Evolutionary conservation across 2,329 filamentous ascomycete species (phyloP).

Genomic region (Claviceps maximensis): DNA sequence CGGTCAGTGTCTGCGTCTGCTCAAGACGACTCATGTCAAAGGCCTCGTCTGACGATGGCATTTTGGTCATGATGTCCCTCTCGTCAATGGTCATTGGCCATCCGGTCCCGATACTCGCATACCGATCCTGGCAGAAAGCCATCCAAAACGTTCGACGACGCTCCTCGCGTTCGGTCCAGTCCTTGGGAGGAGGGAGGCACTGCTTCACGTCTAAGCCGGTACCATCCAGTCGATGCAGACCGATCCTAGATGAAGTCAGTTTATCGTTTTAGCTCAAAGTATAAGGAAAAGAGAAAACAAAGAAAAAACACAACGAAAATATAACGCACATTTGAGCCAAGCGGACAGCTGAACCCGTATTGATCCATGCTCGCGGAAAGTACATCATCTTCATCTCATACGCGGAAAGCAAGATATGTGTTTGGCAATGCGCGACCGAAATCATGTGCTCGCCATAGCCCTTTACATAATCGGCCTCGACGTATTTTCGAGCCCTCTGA

Average conservation of each 20-base stretch:
- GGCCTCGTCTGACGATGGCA: slow-evolving; percentile 74
- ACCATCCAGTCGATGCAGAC: slow-evolving; percentile 76
- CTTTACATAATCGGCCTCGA: slow-evolving; percentile 80
- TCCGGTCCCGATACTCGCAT: slow-evolving; percentile 88
- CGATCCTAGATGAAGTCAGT: slow-evolving; percentile 51
- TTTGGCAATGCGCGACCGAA: slow-evolving; percentile 73
- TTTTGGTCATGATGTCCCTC: slow-evolving; percentile 72
- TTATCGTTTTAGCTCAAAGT: background rate
- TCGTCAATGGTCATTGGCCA: slow-evolving; percentile 96
- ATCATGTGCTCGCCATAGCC: slow-evolving; percentile 85
- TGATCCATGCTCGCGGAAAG: slow-evolving; percentile 92
- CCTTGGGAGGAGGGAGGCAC: slow-evolving; percentile 69
- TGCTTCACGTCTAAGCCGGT: slow-evolving; percentile 81
- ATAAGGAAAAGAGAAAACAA: slow-evolving; percentile 12
- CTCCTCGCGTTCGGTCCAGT: slow-evolving; percentile 92
- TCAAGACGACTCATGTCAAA: slow-evolving; percentile 70
- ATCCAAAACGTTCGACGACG: slow-evolving; percentile 89
- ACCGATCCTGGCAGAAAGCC: slow-evolving; percentile 80
- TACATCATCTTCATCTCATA: slow-evolving; percentile 99
- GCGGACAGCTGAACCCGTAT: slow-evolving; percentile 67
- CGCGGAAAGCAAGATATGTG: slow-evolving; percentile 63
- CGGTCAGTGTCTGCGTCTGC: slow-evolving; percentile 53
- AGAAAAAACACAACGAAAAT: slow-evolving; percentile 5
- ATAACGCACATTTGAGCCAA: slow-evolving; percentile 62
- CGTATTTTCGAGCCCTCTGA: slow-evolving; percentile 74